These are phyloP conservation scores for Auriculariales sp. DNA, from an alignment of 768 basidiomycete genomes.

Conservation along the genomic window DNA sequence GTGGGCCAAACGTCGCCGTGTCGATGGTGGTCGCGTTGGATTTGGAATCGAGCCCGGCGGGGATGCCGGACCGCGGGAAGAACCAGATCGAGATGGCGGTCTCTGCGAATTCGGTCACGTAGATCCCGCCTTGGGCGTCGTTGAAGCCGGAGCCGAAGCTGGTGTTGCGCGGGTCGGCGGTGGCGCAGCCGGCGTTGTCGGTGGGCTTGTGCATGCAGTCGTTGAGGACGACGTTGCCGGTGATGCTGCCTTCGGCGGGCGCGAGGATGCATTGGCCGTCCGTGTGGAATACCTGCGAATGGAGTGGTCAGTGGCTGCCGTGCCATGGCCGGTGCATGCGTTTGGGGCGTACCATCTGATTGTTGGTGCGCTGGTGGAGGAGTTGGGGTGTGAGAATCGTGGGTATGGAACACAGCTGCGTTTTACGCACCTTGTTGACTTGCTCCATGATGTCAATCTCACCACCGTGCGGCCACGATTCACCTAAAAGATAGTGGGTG, in stretches of 20 bases:
- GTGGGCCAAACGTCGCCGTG: slow-evolving; percentile 43
- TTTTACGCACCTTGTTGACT: slow-evolving; percentile 10
- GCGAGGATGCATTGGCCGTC: slow-evolving; percentile 8
- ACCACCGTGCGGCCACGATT: background rate
- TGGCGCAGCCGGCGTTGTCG: slow-evolving; percentile 49
- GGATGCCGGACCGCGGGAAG: slow-evolving; percentile 27
- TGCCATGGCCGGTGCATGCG: background rate
- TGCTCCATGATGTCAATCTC: slow-evolving; percentile 4
- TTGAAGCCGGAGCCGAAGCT: slow-evolving; percentile 61
- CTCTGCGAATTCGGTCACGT: slow-evolving; percentile 55
- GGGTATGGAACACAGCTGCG: slow-evolving; percentile 7
- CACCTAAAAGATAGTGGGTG: too few relatives aligned
- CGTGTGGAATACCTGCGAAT: background rate
- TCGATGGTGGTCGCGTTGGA: slow-evolving; percentile 30
- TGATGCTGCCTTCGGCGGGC: slow-evolving; percentile 4
- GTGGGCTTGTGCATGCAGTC: slow-evolving; percentile 28
- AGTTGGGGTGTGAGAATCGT: too few relatives aligned
- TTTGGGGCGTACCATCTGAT: background rate
- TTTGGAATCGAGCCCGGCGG: slow-evolving; percentile 31
- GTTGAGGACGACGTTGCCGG: slow-evolving; percentile 12
- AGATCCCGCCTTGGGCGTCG: slow-evolving; percentile 53
- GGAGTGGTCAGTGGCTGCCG: background rate
- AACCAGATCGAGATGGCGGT: slow-evolving; percentile 34
- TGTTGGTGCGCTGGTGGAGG: background rate
- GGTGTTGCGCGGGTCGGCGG: slow-evolving; percentile 33